phyloP scores from a whole-genome alignment of 805 yeast species.

The Candida nonsorbophila region DNA sequence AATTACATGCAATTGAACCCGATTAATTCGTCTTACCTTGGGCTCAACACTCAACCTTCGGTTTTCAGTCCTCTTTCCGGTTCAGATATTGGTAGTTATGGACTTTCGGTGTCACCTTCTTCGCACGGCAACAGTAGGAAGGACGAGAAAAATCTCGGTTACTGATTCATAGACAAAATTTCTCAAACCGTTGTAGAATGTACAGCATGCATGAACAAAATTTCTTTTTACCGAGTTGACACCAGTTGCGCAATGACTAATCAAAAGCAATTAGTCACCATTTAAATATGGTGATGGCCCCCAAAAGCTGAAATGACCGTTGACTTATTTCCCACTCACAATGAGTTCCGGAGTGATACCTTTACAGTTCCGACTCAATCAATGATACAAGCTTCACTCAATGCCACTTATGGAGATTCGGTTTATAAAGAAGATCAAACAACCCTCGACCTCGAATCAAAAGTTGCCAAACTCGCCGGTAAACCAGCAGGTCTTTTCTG shows the following conservation, averaged over 20 bases:
- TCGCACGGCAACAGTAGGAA: too few species aligned
- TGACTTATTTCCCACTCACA: slow-evolving; percentile 19
- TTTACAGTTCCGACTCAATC: slow-evolving; percentile 80
- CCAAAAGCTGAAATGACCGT: slow-evolving; percentile 9
- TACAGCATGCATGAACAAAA: background rate
- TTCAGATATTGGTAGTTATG: too few species aligned
- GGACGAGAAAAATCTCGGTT: too few species aligned
- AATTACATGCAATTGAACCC: slow-evolving; percentile 2
- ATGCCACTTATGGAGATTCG: slow-evolving; percentile 35
- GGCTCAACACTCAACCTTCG: background rate
- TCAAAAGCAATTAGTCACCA: slow-evolving; percentile 1
- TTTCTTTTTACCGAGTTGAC: background rate
- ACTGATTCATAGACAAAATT: background rate
- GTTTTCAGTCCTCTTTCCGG: too few species aligned
- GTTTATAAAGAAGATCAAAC: slow-evolving; percentile 37
- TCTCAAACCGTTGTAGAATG: background rate
- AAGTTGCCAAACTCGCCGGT: slow-evolving; percentile 31
- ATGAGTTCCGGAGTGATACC: slow-evolving; percentile 59
- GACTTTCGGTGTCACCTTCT: too few species aligned
- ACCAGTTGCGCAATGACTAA: background rate
- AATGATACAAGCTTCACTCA: slow-evolving; percentile 52
- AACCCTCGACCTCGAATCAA: slow-evolving; percentile 27
- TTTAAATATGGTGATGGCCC: background rate
- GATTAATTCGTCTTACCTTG: background rate
- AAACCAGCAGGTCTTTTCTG: slow-evolving; percentile 37